Conservation (phyloP, 495 filamentous ascomycete genomes). For the Aspergillus ostianus region DNA sequence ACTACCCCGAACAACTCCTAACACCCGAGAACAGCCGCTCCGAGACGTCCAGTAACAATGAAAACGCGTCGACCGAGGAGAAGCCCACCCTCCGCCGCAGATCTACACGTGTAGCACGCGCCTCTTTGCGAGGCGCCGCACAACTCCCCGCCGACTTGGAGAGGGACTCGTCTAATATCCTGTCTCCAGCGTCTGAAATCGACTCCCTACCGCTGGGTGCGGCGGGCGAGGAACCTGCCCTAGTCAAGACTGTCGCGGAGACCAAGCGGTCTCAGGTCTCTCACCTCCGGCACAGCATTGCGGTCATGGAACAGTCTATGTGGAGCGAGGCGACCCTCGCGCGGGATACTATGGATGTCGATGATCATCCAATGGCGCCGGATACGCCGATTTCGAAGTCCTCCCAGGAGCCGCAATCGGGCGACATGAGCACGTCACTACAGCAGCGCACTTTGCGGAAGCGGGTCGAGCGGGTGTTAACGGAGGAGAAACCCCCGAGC, state of each 20-base stretch:
- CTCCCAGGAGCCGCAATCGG: constrained; percentile 41
- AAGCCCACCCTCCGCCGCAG: constrained; percentile 36
- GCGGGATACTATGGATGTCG: constrained; percentile 32
- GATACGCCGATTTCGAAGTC: constrained; percentile 43
- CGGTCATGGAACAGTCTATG: constrained; percentile 43
- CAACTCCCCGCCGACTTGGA: constrained; percentile 24
- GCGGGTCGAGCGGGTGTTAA: constrained; percentile 47
- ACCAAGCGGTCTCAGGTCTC: constrained; percentile 36
- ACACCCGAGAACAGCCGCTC: constrained; percentile 49
- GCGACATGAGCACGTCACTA: constrained; percentile 34
- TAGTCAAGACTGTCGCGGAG: constrained; percentile 32
- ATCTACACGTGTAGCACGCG: constrained; percentile 46
- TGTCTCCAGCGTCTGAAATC: constrained; percentile 20
- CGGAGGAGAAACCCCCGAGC: constrained; percentile 39
- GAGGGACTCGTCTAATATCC: constrained; percentile 8
- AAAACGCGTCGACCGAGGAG: constrained; percentile 43
- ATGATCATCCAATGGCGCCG: constrained; percentile 37
- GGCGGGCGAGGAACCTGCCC: constrained; percentile 1
- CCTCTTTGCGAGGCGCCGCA: constrained; percentile 35
- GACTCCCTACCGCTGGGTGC: constrained; percentile 20
- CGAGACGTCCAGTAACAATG: constrained; percentile 51
- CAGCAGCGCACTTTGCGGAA: constrained; percentile 46
- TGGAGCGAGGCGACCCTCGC: constrained; percentile 35
- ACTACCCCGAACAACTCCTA: constrained; percentile 45
- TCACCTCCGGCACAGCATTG: constrained; percentile 43